These are phyloP conservation scores for Diaporthe citri DNA, from an alignment of 2,329 filamentous ascomycete genomes.

Conservation along the genomic window DNA sequence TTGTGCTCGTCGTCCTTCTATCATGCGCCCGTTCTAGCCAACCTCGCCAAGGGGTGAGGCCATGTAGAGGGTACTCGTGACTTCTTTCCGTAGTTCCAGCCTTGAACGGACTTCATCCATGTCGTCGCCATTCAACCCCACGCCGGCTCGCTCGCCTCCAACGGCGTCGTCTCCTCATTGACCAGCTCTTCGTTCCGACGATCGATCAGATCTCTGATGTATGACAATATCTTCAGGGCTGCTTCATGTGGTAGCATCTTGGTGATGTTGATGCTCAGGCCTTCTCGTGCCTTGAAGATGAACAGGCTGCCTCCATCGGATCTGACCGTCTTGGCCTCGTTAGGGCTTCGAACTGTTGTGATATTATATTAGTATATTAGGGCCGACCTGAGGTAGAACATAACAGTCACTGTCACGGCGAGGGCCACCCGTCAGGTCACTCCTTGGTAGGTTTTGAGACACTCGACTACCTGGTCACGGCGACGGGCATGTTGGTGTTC, in stretches of 20 bases:
- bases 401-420: not conserved
- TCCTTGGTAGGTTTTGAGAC: not conserved
- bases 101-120: not conserved
- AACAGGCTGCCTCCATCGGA: constrained; percentile 38
- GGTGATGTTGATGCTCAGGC: constrained; percentile 46
- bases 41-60: not conserved
- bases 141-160: constrained; percentile 37
- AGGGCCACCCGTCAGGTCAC: not conserved
- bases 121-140: constrained; percentile 23
- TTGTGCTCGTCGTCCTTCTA: not conserved
- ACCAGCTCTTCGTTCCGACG: constrained; percentile 41
- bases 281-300: constrained; percentile 32
- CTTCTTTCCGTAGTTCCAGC: not conserved
- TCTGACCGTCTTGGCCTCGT: constrained; percentile 39
- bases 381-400: too few species aligned
- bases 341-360: constrained; percentile 38
- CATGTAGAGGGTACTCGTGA: not conserved
- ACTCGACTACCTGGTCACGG: not conserved
- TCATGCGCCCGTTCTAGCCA: not conserved
- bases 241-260: constrained; percentile 43
- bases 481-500: not conserved
- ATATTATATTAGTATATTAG: constrained; percentile 17
- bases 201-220: constrained; percentile 43
- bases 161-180: constrained; percentile 39
- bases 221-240: constrained; percentile 47